phyloP scores from a whole-genome alignment of 1,284 basidiomycete species.

The Erythrobasidium hasegawianum region DNA sequence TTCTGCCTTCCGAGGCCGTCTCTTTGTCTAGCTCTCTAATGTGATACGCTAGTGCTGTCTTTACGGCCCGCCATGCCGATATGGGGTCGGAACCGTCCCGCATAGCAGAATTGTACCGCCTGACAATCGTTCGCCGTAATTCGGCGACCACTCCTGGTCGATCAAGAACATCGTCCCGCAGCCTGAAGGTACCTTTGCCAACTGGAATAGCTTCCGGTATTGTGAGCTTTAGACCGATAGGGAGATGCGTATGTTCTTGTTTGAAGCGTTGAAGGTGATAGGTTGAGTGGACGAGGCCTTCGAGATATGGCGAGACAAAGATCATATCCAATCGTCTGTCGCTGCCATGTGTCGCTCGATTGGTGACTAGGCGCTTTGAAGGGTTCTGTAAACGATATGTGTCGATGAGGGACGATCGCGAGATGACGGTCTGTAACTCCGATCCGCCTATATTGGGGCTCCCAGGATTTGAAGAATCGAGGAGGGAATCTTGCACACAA shows the following conservation, averaged over 20 bases:
- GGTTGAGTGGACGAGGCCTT: conserved; percentile 2
- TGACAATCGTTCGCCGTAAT: too few species aligned
- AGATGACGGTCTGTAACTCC: neutral
- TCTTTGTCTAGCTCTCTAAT: too few species aligned
- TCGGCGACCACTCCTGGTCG: too few species aligned
- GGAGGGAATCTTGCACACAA: conserved; percentile 2
- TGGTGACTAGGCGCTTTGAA: neutral
- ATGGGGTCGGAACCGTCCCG: too few species aligned
- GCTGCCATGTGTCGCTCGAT: conserved; percentile 7
- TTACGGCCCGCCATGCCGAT: too few species aligned
- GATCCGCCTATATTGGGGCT: neutral
- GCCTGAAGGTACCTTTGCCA: conserved; percentile 9
- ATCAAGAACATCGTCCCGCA: neutral
- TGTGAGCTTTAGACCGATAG: neutral
- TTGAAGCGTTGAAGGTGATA: conserved; percentile 1
- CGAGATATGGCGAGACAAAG: neutral
- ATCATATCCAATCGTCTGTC: conserved; percentile 12
- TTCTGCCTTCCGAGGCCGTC: too few species aligned
- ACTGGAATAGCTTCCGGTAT: conserved; percentile 10
- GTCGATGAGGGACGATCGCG: neutral
- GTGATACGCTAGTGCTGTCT: too few species aligned
- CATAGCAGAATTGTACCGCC: too few species aligned
- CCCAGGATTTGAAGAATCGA: conserved; percentile 6
- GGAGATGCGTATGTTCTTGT: conserved; percentile 9
- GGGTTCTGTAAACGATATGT: conserved; percentile 13